Evolutionary conservation across 495 filamentous ascomycete genomes (phyloP).

Genomic region (Talaromyces trachyspermus): DNA sequence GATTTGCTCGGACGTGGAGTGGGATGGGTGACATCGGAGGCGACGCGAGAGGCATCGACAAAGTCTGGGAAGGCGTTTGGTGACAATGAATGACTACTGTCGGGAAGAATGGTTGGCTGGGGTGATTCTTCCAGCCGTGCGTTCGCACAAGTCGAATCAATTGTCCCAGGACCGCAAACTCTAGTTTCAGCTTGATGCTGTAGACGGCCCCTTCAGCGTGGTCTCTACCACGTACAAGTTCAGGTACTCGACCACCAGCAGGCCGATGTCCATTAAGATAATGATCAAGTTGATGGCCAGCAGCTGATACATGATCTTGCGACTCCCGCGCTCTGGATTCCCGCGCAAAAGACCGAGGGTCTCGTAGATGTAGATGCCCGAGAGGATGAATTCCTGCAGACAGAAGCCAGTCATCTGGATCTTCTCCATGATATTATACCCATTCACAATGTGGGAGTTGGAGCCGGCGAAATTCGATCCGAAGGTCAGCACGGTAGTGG

Average conservation of each 20-base stretch:
- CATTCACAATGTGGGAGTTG: slow-evolving; percentile 21
- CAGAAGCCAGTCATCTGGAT: slow-evolving; percentile 58
- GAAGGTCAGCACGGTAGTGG: slow-evolving; percentile 50
- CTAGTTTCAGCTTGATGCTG: slow-evolving; percentile 59
- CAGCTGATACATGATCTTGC: slow-evolving; percentile 52
- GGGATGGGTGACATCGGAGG: slow-evolving; percentile 37
- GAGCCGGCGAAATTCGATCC: slow-evolving; percentile 40
- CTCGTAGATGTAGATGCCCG: slow-evolving; percentile 52
- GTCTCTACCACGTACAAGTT: slow-evolving; percentile 52
- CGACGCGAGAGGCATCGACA: slow-evolving; percentile 37
- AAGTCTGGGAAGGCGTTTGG: slow-evolving; percentile 34
- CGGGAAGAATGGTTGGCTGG: slow-evolving; percentile 21
- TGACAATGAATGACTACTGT: neutral
- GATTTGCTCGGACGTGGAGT: slow-evolving; percentile 16
- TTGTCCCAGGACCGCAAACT: slow-evolving; percentile 54
- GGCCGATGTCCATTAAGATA: slow-evolving; percentile 46
- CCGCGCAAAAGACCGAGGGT: slow-evolving; percentile 42
- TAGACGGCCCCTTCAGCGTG: slow-evolving; percentile 55
- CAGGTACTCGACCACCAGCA: slow-evolving; percentile 50
- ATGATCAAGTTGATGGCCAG: slow-evolving; percentile 51
- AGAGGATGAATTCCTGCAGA: slow-evolving; percentile 55
- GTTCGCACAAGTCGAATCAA: slow-evolving; percentile 35
- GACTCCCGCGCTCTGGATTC: slow-evolving; percentile 34
- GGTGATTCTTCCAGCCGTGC: slow-evolving; percentile 36
- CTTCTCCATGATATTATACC: slow-evolving; percentile 54